A percentile compares a stretch with the other conserved stretches of the same genome.
These are phyloP conservation scores for Fraxinus velutina DNA, from an alignment of 305 asterid genomes.

Conservation along the genomic window DNA sequence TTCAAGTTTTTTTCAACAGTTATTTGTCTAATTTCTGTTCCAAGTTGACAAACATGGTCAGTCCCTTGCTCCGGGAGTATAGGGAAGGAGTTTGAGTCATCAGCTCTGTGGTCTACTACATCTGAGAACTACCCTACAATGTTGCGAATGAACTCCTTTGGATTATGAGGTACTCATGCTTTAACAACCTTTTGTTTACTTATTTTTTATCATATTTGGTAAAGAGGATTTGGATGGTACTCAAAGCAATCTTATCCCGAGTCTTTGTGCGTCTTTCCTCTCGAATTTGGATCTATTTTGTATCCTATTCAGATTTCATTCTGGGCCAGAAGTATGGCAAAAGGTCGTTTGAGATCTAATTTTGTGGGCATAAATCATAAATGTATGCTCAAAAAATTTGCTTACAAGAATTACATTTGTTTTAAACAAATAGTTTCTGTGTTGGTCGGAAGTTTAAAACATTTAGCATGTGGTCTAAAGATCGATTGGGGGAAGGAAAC, in stretches of 20 bases:
- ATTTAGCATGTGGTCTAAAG: background rate
- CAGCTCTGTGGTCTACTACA: background rate
- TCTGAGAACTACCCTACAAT: background rate
- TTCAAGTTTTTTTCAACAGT: slow-evolving; percentile 23
- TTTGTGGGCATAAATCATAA: background rate
- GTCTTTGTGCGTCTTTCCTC: background rate
- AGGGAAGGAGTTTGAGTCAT: background rate
- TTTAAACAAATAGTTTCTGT: background rate
- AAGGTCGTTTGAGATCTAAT: background rate
- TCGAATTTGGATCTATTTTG: background rate
- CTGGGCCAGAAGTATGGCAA: background rate
- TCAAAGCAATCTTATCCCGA: background rate
- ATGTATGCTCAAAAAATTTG: background rate
- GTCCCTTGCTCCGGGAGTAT: background rate
- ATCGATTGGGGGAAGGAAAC: background rate
- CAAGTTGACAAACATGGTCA: slow-evolving; percentile 13
- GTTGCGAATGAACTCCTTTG: background rate
- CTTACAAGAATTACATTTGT: background rate
- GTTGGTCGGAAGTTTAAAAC: background rate
- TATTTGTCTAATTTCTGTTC: slow-evolving; percentile 23
- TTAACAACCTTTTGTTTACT: background rate
- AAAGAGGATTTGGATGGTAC: background rate
- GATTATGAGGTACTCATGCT: background rate
- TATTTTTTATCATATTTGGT: background rate
- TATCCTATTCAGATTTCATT: background rate